Base-by-base conservation (phyloP, 768 basidiomycete genomes). In the Boletus rubroflammeus region DNA sequence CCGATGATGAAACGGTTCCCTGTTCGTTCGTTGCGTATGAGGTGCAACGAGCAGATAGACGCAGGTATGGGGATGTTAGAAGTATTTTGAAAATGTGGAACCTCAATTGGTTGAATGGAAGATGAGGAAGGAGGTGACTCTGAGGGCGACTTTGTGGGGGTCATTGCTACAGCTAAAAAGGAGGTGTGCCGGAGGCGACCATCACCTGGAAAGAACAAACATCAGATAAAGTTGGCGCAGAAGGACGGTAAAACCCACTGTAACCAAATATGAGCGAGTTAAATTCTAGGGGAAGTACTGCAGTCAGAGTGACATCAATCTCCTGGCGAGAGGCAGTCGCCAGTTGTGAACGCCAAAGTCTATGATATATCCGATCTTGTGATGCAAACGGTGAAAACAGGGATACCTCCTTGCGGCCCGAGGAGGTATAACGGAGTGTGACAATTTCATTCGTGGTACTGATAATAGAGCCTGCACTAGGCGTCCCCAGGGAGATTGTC, bases 1-100 rank as follows among this genome's bases (percentile, higher is more conserved):
- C 88, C 91, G 14, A 91, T 71, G 15, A 95, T 72, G 31, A 82
- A 79, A 17, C 72, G 78, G 55, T 89, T 82, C 35, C 78, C 78
- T 1, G 84, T 86, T 35, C 82, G 67, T 17, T 75, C 72, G 58
- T 87, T 85, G 47, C 79, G 76, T 9, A 82, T 76, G 17, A 78
- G 58, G 61, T 85, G 80, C 31, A 93, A 68, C 10, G 67, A 69
- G n/a, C 40, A 48, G 44, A 72, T 72, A 67, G 31, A 77, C 58
- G 55, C 92, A 66, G 49, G 57, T 57, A 91, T 62, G 3, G 82
- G 61, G 0, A 68, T 39, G 28, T 81, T 71, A 0, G 85, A 86
- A 3, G 63, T 62, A 32, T 75, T 75, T 17, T 64, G 65, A 28
- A 74, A 72, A 15, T 64, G 23, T 3, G 43, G 44, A 17, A 6